Percentiles rank a stretch among this genome's conserved stretches.
These are phyloP conservation scores for Nemania sp. DNA, from an alignment of 2,329 filamentous ascomycete genomes.

Conservation along the genomic window DNA sequence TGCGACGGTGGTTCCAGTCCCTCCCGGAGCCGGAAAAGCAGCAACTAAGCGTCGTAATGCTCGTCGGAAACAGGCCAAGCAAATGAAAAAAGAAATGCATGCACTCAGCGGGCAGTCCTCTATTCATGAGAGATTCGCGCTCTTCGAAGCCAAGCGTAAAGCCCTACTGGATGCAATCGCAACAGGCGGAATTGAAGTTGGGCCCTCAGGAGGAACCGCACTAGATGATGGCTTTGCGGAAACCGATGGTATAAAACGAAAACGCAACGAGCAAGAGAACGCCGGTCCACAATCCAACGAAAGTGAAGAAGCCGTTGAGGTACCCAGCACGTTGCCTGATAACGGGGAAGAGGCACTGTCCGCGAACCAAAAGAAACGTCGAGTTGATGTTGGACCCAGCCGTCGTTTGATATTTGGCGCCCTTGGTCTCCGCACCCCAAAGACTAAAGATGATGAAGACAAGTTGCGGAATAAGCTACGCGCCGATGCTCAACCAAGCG, in stretches of 20 bases:
- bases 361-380: constrained; percentile 39
- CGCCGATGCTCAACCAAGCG: constrained; percentile 51
- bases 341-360: constrained; percentile 23
- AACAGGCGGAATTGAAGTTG: constrained; percentile 55
- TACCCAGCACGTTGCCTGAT: constrained; percentile 4
- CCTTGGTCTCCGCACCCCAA: constrained; percentile 69
- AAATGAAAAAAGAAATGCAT: constrained; percentile 34
- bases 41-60: constrained; percentile 57
- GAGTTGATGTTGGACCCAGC: constrained; percentile 59
- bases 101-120: constrained; percentile 18
- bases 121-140: constrained; percentile 39
- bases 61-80: constrained; percentile 48
- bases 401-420: constrained; percentile 72
- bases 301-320: constrained; percentile 2
- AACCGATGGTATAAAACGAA: constrained; percentile 30
- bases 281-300: background rate
- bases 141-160: constrained; percentile 55
- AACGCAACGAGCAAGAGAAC: constrained; percentile 22
- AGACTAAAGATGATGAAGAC: constrained; percentile 69
- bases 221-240: constrained; percentile 9
- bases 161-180: constrained; percentile 55
- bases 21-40: constrained; percentile 44
- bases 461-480: constrained; percentile 62
- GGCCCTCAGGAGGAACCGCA: constrained; percentile 19
- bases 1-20: constrained; percentile 24